phyloP scores from a whole-genome alignment of 495 filamentous ascomycete species.

The Penicillium antarcticum region DNA sequence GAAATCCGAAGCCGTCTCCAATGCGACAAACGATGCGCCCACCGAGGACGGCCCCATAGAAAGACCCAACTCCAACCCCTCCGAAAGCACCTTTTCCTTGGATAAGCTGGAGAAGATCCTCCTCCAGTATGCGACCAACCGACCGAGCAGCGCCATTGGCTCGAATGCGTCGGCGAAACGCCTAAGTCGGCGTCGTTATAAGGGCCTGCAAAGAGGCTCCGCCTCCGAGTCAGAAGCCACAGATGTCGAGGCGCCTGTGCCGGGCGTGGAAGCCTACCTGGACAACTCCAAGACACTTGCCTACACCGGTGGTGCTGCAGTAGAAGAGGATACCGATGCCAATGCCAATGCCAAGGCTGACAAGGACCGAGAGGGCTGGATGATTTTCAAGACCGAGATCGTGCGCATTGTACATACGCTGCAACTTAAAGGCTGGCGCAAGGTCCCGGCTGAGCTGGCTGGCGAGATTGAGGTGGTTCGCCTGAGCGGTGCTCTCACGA shows the following conservation, averaged over 20 bases:
- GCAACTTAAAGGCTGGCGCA: constrained; percentile 83
- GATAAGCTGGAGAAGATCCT: constrained; percentile 70
- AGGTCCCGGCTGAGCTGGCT: constrained; percentile 68
- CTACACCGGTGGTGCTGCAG: constrained; percentile 61
- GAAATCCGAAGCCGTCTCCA: constrained; percentile 25
- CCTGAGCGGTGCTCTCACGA: constrained; percentile 91
- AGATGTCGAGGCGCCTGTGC: constrained; percentile 68
- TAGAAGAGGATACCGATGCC: constrained; percentile 37
- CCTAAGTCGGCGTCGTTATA: constrained; percentile 26
- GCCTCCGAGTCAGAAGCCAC: constrained; percentile 79
- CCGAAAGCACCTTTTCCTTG: constrained; percentile 60
- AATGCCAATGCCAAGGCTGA: constrained; percentile 35
- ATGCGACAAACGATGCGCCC: constrained; percentile 16
- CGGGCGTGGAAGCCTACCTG: constrained; percentile 72
- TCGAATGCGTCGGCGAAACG: constrained; percentile 33
- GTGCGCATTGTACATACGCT: constrained; percentile 86
- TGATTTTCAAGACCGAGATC: constrained; percentile 83
- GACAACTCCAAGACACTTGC: constrained; percentile 86
- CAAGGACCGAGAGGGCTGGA: constrained; percentile 73
- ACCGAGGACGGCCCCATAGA: constrained; percentile 27
- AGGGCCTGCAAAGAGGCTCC: constrained; percentile 38
- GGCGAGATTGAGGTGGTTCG: constrained; percentile 74
- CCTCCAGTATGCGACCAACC: constrained; percentile 45
- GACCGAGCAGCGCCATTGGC: constrained; percentile 12
- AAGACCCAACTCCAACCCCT: constrained; percentile 29